Base-by-base conservation (phyloP, 345 rosid genomes). In the Pugionium cornutum region DNA sequence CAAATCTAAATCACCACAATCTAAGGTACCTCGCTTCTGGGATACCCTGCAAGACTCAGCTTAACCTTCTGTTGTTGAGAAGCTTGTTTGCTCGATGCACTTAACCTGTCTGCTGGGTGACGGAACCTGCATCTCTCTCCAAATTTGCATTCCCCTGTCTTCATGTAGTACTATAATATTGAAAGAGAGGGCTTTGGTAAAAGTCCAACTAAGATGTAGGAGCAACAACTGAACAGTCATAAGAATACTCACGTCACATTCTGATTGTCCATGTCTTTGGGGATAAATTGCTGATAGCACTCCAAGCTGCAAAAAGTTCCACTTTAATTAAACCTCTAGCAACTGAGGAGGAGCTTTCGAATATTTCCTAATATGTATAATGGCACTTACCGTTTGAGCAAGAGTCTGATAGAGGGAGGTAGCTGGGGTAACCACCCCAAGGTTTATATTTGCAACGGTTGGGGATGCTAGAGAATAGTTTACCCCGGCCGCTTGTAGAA, bases 21-120 rank as follows among this genome's bases (percentile, higher is more conserved):
- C 10, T 26, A 41, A 50, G 2, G 26, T 77, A 89, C 97, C 97
- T 89, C 95, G 87, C 97, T 82, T 80, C 98, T 81, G 48, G 98
- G 94, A 48, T 87, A 82, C 76, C 98, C 98, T 28, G 97, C 98
- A 74, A 82, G 94, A 52, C 89, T 86, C 68, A 89, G 89, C 89
- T 87, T 85, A 32, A 87, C 77, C 62, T 61, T 56, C 10, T 45
- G 77, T 44, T 76, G 79, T 52, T 82, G 83, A 57, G 75, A 48
- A 69, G 69, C 51, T 83, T 75, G 88, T 58, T 64, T 78, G 62
- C 64, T 53, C 32, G 79, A 58, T 76, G 76, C 64, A 18, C 51
- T 84, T 75, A 82, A 71, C 45, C 91, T 80, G 58, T 92, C 89
- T 25, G 81, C 48, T 47, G 98, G 98, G 75, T 92, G 98, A 84